Percentiles rank a stretch among this genome's conserved stretches.
Conservation (phyloP, 1,284 basidiomycete genomes). For the Malassezia brasiliensis region DNA sequence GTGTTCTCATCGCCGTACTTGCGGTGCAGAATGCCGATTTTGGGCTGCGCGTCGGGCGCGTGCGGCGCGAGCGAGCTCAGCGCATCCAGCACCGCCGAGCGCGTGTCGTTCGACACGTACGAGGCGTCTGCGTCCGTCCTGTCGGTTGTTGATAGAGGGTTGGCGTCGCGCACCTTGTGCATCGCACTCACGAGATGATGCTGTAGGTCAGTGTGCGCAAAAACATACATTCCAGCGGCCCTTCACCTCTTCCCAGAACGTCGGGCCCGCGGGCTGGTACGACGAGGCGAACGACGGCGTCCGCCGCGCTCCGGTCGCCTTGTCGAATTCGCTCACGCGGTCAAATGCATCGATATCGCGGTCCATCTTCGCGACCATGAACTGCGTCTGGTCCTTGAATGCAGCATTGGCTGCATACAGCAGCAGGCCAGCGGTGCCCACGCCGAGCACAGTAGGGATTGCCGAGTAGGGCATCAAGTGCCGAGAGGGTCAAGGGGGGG, state of each 20-base stretch:
- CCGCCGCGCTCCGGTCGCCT: constrained; percentile 1
- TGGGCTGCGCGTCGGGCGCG: constrained; percentile 12
- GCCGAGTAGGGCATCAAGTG: constrained; percentile 4
- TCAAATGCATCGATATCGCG: constrained; percentile 1
- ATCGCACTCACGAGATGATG: constrained; percentile 6
- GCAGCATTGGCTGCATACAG: constrained; percentile 13
- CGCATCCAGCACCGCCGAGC: constrained; percentile 4
- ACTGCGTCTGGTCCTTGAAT: constrained; percentile 14
- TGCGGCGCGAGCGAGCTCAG: constrained; percentile 14
- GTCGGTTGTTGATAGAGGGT: not conserved
- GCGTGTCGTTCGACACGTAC: not conserved
- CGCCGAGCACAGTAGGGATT: constrained; percentile 9
- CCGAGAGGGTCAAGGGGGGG: not conserved
- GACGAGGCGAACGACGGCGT: not conserved
- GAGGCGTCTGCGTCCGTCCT: not conserved
- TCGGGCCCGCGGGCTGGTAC: constrained; percentile 10
- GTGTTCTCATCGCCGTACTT: constrained; percentile 15
- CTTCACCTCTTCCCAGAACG: constrained; percentile 17
- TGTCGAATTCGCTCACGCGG: constrained; percentile 9
- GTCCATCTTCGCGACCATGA: constrained; percentile 11
- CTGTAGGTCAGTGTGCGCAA: not conserved
- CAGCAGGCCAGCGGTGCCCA: constrained; percentile 7
- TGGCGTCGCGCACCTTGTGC: not conserved
- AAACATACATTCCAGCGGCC: constrained; percentile 17
- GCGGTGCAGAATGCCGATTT: constrained; percentile 12